Base-by-base conservation (phyloP, 352 stramenopile genomes). In the Phytopythium sindhum region DNA sequence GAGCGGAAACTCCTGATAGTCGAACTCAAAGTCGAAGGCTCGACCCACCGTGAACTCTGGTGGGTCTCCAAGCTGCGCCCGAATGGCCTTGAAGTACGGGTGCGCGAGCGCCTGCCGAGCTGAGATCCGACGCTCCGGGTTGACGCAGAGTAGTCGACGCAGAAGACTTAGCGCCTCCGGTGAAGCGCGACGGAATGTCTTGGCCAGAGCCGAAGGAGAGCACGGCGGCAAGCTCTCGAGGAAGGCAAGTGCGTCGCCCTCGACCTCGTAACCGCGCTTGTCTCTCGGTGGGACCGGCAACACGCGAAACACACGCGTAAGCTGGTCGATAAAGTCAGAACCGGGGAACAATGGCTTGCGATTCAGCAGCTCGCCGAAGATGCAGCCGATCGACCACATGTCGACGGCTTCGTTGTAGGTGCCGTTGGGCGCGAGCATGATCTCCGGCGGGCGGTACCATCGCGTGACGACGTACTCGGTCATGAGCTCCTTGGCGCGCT, bases 351-450 rank as follows among this genome's bases (percentile, higher is more conserved):
- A 71, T 33, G 86, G 86, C 28, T 84, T 75, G 24, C 86, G 81
- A 55, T 90, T 88, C 1, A 97, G 74, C 55, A 97, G 69, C 66
- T 97, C 96, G 4, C 95, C 97, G 45, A 99, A 91, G 66, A 99
- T 99, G 69, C 86, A 95, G 26, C 86, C 86, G 39, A 95, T 89
- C 1, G 83, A 93, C 86, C 86, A 93, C 85, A 95, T 93, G 60
- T 95, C 86, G 47, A 93, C 78, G 23, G 86, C 81, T 42, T 93
- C 80, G 57, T 80, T 87, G 77, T 93, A 93, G 2, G 72, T 67
- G 6, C 84, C 84, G 24, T 89, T 91, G 28, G 86, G 84, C n/a
- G 86, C 79, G 29, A 96, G 61, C 80, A 95, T 90, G 57, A 96
- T 90, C 76, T 96, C 88, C 23, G 88, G 88, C 10, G 82, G 78